Conservation (phyloP, 768 basidiomycete genomes). For the Mycena metata region DNA sequence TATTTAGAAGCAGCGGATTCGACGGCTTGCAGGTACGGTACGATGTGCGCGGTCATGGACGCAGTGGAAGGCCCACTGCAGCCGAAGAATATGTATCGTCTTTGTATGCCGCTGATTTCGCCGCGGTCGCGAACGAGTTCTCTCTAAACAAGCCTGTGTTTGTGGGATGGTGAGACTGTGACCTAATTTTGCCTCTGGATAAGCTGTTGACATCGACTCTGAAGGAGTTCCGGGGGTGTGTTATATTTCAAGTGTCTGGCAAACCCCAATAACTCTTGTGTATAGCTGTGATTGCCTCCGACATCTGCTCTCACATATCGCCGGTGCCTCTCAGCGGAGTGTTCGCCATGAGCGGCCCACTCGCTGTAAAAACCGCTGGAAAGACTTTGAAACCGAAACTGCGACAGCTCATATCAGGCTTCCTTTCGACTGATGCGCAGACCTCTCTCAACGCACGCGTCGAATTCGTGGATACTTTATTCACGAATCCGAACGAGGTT, state of each 20-base stretch:
- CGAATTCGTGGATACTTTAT: conserved; percentile 26
- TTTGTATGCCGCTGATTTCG: conserved; percentile 37
- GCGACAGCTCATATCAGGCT: conserved; percentile 2
- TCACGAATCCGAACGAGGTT: conserved; percentile 15
- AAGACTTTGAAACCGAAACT: conserved; percentile 30
- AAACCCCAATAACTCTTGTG: too few species aligned
- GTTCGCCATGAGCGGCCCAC: conserved; percentile 29
- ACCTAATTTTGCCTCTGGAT: not conserved
- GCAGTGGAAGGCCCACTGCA: conserved; percentile 29
- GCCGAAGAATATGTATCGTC: conserved; percentile 28
- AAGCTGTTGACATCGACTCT: not conserved
- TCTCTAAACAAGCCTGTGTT: conserved; percentile 31
- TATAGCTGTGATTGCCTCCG: conserved; percentile 16
- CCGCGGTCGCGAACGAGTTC: conserved; percentile 30
- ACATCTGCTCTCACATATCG: conserved; percentile 36
- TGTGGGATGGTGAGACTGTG: conserved; percentile 34
- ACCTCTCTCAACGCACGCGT: conserved; percentile 25
- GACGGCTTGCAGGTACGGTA: conserved; percentile 31
- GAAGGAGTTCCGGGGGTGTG: conserved; percentile 34
- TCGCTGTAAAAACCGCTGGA: conserved; percentile 4
- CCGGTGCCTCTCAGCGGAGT: conserved; percentile 30
- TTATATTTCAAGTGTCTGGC: too few species aligned
- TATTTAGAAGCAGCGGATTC: not conserved
- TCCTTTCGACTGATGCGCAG: conserved; percentile 18
- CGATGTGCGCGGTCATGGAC: conserved; percentile 37